These are phyloP conservation scores for Trichoderma sp. DNA, from an alignment of 2,329 filamentous ascomycete species.

Conservation along the genomic window DNA sequence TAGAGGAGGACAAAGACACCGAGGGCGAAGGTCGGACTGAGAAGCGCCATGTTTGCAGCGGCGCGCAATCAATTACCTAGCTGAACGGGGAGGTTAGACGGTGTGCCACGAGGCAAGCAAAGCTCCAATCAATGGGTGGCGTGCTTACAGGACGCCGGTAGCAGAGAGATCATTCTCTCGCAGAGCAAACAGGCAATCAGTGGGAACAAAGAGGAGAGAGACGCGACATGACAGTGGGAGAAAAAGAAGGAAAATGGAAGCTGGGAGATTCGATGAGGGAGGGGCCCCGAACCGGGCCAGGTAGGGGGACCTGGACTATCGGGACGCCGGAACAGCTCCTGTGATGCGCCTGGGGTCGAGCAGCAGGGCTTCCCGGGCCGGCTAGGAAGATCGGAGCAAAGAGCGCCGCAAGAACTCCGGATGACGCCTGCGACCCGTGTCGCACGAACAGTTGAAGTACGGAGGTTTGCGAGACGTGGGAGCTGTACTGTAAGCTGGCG, in stretches of 20 bases:
- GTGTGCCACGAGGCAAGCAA: neutral
- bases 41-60: conserved; percentile 56
- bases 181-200: conserved; percentile 2
- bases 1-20: conserved; percentile 85
- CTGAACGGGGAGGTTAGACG: neutral
- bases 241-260: conserved; percentile 8
- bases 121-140: neutral
- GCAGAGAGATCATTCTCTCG: conserved; percentile 22
- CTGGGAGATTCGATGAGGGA: conserved; percentile 10
- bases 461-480: neutral
- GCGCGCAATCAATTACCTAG: conserved; percentile 20
- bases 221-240: conserved; percentile 17
- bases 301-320: neutral
- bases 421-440: conserved; percentile 10
- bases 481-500: neutral
- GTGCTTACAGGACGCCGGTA: conserved; percentile 20
- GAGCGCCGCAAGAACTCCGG: conserved; percentile 1
- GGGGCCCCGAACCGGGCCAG: conserved; percentile 14
- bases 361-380: conserved; percentile 2
- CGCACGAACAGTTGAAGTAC: conserved; percentile 3
- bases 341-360: neutral
- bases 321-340: conserved; percentile 13
- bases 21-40: conserved; percentile 79
- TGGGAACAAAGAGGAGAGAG: neutral
- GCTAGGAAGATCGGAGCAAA: neutral